Percentiles rank a stretch among this genome's conserved stretches.
Evolutionary conservation across 164 flowering plant genomes (phyloP).

Genomic region (Tetrastigma voinierianum): DNA sequence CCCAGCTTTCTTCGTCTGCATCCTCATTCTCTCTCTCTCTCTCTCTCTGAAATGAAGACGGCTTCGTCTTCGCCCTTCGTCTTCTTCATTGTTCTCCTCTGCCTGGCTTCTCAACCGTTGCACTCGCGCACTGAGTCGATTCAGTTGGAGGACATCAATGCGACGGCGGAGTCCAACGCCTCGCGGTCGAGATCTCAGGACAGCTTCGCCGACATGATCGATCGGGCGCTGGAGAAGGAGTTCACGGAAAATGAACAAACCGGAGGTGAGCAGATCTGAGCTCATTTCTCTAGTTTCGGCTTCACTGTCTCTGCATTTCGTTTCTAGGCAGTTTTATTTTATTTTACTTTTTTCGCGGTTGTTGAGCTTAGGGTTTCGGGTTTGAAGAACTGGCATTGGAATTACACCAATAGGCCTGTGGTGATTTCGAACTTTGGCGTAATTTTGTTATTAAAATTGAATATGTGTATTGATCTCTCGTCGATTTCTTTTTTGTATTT

Average conservation of each 20-base stretch:
- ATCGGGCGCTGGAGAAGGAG: conserved; percentile 79
- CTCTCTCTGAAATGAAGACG: conserved; percentile 10
- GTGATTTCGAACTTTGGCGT: neutral
- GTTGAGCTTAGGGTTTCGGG: conserved; percentile 3
- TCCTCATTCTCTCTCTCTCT: too few relatives aligned
- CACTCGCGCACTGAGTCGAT: conserved; percentile 1
- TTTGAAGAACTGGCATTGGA: neutral
- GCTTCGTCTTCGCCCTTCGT: too few relatives aligned
- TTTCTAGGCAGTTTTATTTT: neutral
- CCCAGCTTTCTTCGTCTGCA: too few relatives aligned
- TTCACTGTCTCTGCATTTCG: conserved; percentile 3
- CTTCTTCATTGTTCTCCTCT: conserved; percentile 2
- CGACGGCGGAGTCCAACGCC: conserved; percentile 22
- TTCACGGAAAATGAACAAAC: conserved; percentile 66
- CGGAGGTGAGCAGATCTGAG: conserved; percentile 58
- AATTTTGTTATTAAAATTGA: too few relatives aligned
- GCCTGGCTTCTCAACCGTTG: neutral
- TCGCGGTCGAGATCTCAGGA: conserved; percentile 34
- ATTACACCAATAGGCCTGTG: neutral
- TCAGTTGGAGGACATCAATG: conserved; percentile 19
- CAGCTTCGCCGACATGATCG: conserved; percentile 76
- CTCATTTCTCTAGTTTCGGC: neutral
- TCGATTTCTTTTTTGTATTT: neutral
- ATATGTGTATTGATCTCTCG: neutral
- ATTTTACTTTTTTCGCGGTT: neutral